Evolutionary conservation across 495 filamentous ascomycete species (phyloP).

Genomic region (Parachaetomium inaequale): DNA sequence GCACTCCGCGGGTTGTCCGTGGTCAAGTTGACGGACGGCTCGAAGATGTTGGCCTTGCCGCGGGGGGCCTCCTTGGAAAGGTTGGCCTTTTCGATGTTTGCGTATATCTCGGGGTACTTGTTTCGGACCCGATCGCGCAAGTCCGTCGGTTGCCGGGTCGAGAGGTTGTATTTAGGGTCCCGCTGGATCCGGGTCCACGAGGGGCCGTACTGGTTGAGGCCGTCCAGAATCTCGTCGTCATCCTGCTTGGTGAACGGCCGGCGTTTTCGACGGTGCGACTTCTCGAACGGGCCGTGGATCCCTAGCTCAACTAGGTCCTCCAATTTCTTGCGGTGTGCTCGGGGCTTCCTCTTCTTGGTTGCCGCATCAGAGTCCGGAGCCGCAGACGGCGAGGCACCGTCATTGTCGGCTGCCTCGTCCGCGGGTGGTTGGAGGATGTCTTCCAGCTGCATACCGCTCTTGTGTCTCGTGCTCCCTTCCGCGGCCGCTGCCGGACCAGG

Average conservation of each 20-base stretch:
- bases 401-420: conserved; percentile 28
- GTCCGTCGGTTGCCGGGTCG: conserved; percentile 68
- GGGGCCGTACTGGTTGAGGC: conserved; percentile 70
- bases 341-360: conserved; percentile 41
- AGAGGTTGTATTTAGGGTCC: conserved; percentile 63
- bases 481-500: background rate
- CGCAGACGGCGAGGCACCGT: conserved; percentile 5
- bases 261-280: conserved; percentile 51
- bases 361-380: conserved; percentile 22
- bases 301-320: conserved; percentile 56
- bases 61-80: conserved; percentile 35
- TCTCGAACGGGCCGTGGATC: conserved; percentile 52
- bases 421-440: conserved; percentile 40
- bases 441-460: conserved; percentile 42
- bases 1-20: conserved; percentile 35
- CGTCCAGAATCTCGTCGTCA: conserved; percentile 71
- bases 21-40: conserved; percentile 40
- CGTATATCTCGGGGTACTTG: conserved; percentile 63
- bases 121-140: conserved; percentile 79
- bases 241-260: conserved; percentile 70
- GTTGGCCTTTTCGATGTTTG: conserved; percentile 53
- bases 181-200: conserved; percentile 78
- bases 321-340: conserved; percentile 52
- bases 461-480: conserved; percentile 27
- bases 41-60: conserved; percentile 28